phyloP scores from a whole-genome alignment of 1,284 basidiomycete genomes.

The Microbotryum violaceum region DNA sequence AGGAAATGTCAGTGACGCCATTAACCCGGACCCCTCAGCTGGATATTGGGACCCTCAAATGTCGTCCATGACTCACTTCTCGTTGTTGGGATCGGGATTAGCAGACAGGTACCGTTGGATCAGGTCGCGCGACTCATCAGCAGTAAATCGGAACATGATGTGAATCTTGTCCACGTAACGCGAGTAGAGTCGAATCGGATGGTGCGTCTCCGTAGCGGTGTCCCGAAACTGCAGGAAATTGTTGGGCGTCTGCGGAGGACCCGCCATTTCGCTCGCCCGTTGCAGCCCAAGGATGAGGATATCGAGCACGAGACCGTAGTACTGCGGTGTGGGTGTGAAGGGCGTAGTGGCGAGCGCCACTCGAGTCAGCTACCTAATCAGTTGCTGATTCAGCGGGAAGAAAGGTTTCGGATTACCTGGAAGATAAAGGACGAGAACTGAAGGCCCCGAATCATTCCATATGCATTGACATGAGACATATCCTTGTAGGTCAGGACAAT shows the following conservation, averaged over 20 bases:
- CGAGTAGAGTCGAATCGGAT: constrained; percentile 86
- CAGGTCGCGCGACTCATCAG: constrained; percentile 93
- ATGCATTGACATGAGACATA: constrained; percentile 88
- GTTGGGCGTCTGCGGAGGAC: constrained; percentile 88
- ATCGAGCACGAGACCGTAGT: constrained; percentile 48
- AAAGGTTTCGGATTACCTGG: constrained; percentile 47
- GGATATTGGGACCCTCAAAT: neutral
- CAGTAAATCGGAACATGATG: constrained; percentile 95
- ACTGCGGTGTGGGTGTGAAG: constrained; percentile 11
- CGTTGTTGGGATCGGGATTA: constrained; percentile 83
- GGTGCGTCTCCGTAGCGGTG: constrained; percentile 81
- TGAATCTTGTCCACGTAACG: constrained; percentile 89
- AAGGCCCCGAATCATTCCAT: constrained; percentile 85
- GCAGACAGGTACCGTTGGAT: constrained; percentile 89
- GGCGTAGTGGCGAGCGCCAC: constrained; percentile 52
- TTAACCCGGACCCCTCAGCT: constrained; percentile 10
- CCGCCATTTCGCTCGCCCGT: constrained; percentile 92
- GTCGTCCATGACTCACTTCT: constrained; percentile 11
- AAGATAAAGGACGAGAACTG: constrained; percentile 96
- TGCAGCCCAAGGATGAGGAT: constrained; percentile 87
- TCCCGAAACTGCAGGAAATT: constrained; percentile 94
- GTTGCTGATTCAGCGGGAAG: too few relatives aligned
- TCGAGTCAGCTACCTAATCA: constrained; percentile 44
- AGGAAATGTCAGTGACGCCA: too few relatives aligned
- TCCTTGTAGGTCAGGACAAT: constrained; percentile 86